phyloP scores from a whole-genome alignment of 176 grass and related monocot genomes.

The Melocanna baccifera region DNA sequence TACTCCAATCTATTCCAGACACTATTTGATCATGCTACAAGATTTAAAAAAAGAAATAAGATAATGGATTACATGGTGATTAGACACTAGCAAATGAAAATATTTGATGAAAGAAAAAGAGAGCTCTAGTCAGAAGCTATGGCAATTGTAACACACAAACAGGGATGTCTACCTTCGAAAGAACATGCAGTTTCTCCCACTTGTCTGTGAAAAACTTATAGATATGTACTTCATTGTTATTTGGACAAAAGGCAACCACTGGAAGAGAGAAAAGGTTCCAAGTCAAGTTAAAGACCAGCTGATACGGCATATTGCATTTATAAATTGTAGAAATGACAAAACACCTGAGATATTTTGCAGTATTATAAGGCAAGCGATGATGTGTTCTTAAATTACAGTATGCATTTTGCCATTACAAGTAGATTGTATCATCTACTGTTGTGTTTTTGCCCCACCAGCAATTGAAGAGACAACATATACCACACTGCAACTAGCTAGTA shows the following conservation, averaged over 20 bases:
- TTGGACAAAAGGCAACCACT: constrained; percentile 99
- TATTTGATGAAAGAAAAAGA: not conserved
- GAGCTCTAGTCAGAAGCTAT: not conserved
- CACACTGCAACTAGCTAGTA: not conserved
- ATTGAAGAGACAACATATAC: not conserved
- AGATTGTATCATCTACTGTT: not conserved
- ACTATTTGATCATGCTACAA: constrained; percentile 96
- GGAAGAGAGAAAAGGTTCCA: constrained; percentile 27
- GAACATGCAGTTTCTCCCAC: constrained; percentile 97
- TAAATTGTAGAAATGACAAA: not conserved
- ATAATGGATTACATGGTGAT: not conserved
- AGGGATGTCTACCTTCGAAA: constrained; percentile 67
- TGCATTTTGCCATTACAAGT: not conserved
- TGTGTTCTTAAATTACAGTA: not conserved
- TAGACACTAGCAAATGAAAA: not conserved
- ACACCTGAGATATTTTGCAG: not conserved
- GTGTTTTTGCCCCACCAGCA: not conserved
- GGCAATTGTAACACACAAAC: not conserved
- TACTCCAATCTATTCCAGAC: constrained; percentile 93
- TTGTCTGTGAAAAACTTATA: constrained; percentile 86
- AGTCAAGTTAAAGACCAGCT: not conserved
- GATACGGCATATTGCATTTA: not conserved
- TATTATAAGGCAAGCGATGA: not conserved
- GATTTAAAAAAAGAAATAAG: constrained; percentile 22
- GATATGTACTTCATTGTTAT: constrained; percentile 91